Evolutionary conservation across 192 early-diverging fungal species (phyloP).

Genomic region (Backusella morwellensis): DNA sequence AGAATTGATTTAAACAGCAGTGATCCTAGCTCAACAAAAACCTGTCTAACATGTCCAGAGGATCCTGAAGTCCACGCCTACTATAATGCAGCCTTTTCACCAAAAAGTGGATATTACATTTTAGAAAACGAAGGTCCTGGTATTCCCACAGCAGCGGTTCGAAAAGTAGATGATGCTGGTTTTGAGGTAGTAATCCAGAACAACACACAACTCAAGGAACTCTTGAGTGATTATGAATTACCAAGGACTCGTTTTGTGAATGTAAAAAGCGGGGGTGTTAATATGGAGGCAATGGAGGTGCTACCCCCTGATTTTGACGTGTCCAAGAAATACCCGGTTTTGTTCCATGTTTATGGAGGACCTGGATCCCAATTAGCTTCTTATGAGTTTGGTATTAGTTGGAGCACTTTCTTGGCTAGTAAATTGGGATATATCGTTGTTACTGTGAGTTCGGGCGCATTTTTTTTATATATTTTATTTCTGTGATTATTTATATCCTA

Average conservation of each 20-base stretch:
- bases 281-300: slow-evolving; percentile 73
- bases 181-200: slow-evolving; percentile 58
- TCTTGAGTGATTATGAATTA: slow-evolving; percentile 55
- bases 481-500: slow-evolving; percentile 11
- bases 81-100: slow-evolving; percentile 74
- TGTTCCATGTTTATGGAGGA: slow-evolving; percentile 89
- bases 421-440: slow-evolving; percentile 68
- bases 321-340: slow-evolving; percentile 75
- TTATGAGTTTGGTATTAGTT: slow-evolving; percentile 65
- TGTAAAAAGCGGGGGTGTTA: slow-evolving; percentile 33
- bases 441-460: slow-evolving; percentile 24
- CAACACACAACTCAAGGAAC: slow-evolving; percentile 47
- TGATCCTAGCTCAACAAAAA: slow-evolving; percentile 7
- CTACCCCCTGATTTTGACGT: slow-evolving; percentile 79
- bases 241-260: slow-evolving; percentile 48
- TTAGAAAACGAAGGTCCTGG: slow-evolving; percentile 83
- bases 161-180: slow-evolving; percentile 46
- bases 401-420: slow-evolving; percentile 65
- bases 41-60: slow-evolving; percentile 30
- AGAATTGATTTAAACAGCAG: slow-evolving; percentile 19
- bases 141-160: slow-evolving; percentile 74
- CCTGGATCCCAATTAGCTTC: slow-evolving; percentile 84
- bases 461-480: neutral
- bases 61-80: slow-evolving; percentile 51
- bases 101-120: slow-evolving; percentile 67